These are phyloP conservation scores for Euphorbia tirucalli DNA, from an alignment of 345 rosid genomes.

Conservation along the genomic window DNA sequence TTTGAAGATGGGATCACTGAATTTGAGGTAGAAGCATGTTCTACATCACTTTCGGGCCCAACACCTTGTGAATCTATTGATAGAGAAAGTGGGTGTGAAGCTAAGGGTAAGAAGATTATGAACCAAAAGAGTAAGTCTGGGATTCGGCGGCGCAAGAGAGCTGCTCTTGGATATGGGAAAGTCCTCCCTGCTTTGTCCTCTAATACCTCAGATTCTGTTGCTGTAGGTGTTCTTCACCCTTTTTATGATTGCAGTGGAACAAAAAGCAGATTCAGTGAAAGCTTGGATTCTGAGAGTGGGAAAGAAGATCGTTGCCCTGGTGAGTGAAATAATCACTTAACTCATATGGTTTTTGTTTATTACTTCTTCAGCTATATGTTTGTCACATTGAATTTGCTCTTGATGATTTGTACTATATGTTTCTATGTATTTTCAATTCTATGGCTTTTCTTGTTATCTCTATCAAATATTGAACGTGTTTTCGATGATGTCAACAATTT, in stretches of 20 bases:
- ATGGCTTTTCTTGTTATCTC: not conserved
- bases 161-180: conserved; percentile 37
- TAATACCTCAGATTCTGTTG: conserved; percentile 19
- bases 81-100: conserved; percentile 37
- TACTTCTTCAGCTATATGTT: not conserved
- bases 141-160: conserved; percentile 42
- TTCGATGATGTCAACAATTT: not conserved
- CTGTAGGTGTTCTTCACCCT: conserved; percentile 23
- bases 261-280: conserved; percentile 30
- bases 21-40: conserved; percentile 30
- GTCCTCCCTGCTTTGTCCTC: conserved; percentile 17
- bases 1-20: conserved; percentile 22
- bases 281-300: conserved; percentile 23
- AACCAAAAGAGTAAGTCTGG: conserved; percentile 49
- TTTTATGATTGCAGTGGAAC: conserved; percentile 21
- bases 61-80: conserved; percentile 30
- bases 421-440: not conserved
- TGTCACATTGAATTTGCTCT: not conserved
- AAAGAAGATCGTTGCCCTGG: conserved; percentile 38
- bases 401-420: conserved; percentile 4
- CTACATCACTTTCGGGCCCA: conserved; percentile 27
- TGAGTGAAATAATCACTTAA: conserved; percentile 24
- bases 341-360: not conserved
- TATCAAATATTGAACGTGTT: not conserved
- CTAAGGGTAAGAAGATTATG: conserved; percentile 42